phyloP scores from a whole-genome alignment of 2,329 filamentous ascomycete genomes.

The Pyrenophora graminea region DNA sequence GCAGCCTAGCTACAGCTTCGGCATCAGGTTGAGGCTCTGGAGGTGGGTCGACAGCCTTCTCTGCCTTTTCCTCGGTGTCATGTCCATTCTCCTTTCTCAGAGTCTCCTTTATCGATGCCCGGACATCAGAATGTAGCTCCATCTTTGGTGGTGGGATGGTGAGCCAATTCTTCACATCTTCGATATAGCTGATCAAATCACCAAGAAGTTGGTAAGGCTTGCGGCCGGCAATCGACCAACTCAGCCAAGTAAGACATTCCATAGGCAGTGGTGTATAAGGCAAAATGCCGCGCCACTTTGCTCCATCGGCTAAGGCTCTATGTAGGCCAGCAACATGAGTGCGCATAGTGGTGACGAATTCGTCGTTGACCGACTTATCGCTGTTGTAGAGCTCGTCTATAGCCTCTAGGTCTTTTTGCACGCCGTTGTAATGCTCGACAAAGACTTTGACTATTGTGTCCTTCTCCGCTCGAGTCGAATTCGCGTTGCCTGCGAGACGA shows the following conservation, averaged over 20 bases:
- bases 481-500: conserved; percentile 2
- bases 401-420: conserved; percentile 1
- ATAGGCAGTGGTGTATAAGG: conserved; percentile 9
- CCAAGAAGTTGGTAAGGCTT: background rate
- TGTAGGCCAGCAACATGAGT: conserved; percentile 1
- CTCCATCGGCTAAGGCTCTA: background rate
- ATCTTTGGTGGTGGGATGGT: background rate
- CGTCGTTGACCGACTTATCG: background rate
- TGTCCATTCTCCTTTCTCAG: background rate
- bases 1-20: background rate
- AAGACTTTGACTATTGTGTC: conserved; percentile 2
- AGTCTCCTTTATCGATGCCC: background rate
- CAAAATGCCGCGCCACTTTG: conserved; percentile 7
- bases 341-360: background rate
- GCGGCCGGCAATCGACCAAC: background rate
- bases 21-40: background rate
- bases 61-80: background rate
- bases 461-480: background rate
- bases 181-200: background rate
- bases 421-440: conserved; percentile 1
- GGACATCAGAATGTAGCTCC: background rate
- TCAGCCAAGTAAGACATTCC: background rate
- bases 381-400: background rate
- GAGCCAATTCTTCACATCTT: conserved; percentile 11
- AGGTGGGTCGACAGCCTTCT: background rate